These are phyloP conservation scores for Catenaria anguillulae DNA, from an alignment of 371 early-diverging fungal genomes.

Conservation along the genomic window DNA sequence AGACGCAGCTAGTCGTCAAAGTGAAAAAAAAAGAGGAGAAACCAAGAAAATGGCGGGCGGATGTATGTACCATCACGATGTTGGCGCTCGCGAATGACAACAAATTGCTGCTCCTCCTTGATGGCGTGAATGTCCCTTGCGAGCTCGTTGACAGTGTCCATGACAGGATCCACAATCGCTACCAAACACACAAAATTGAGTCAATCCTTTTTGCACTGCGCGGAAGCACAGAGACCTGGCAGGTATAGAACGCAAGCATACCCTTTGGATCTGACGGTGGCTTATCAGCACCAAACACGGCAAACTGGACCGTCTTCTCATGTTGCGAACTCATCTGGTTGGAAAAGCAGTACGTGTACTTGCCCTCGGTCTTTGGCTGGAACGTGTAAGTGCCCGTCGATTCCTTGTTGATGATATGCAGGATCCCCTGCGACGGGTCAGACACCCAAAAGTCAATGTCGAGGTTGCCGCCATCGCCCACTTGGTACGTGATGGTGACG, in stretches of 20 bases:
- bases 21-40: neutral
- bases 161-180: conserved; percentile 43
- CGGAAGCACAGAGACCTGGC: conserved; percentile 8
- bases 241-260: conserved; percentile 3
- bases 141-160: conserved; percentile 46
- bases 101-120: conserved; percentile 57
- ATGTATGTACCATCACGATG: conserved; percentile 51
- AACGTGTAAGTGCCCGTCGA: conserved; percentile 36
- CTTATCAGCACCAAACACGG: conserved; percentile 19
- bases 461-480: conserved; percentile 47
- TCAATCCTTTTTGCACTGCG: no score
- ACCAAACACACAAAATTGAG: conserved; percentile 8
- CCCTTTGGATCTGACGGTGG: conserved; percentile 1
- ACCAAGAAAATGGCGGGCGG: conserved; percentile 5
- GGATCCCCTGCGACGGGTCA: conserved; percentile 29
- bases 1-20: no score
- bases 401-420: conserved; percentile 29
- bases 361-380: conserved; percentile 35
- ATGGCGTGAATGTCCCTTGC: conserved; percentile 45
- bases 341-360: conserved; percentile 58
- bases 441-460: conserved; percentile 60
- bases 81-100: conserved; percentile 45
- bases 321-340: conserved; percentile 38
- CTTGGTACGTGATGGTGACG: conserved; percentile 50
- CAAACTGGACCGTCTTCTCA: conserved; percentile 39